phyloP scores from a whole-genome alignment of 2,329 filamentous ascomycete species.

The Paracoccidioides lutzii region DNA sequence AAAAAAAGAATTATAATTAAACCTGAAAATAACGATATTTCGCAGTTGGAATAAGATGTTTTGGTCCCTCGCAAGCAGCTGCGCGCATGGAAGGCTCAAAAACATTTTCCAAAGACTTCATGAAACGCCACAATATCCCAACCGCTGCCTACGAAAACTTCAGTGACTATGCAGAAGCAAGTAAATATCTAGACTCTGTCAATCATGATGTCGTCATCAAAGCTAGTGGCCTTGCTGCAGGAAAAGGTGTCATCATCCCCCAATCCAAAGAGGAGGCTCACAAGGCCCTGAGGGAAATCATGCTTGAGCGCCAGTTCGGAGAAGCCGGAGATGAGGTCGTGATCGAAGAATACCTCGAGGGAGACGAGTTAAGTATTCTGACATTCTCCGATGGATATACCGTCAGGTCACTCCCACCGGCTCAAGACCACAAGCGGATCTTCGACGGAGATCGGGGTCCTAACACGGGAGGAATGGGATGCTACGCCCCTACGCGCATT shows the following conservation, averaged over 20 bases:
- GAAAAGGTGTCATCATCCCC: constrained; percentile 90
- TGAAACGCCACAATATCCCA: constrained; percentile 79
- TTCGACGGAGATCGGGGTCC: constrained; percentile 80
- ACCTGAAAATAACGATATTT: neutral
- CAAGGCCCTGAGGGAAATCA: constrained; percentile 71
- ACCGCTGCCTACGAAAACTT: constrained; percentile 90
- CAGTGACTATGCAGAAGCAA: constrained; percentile 57
- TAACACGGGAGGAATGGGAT: constrained; percentile 97
- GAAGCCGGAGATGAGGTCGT: constrained; percentile 80
- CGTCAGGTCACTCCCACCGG: constrained; percentile 70
- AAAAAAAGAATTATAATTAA: neutral
- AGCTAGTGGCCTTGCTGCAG: constrained; percentile 78
- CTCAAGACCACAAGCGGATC: constrained; percentile 93
- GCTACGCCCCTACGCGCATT: constrained; percentile 81
- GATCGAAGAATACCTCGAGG: constrained; percentile 84
- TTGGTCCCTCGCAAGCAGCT: constrained; percentile 73
- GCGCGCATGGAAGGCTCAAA: constrained; percentile 93
- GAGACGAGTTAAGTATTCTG: constrained; percentile 83
- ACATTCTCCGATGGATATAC: constrained; percentile 84
- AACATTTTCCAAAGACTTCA: constrained; percentile 95
- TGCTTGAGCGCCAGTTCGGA: constrained; percentile 79
- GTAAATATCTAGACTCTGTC: constrained; percentile 59
- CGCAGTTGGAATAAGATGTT: constrained; percentile 59
- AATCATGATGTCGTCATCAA: constrained; percentile 79
- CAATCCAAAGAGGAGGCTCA: constrained; percentile 70